These are phyloP conservation scores for Pythium folliculosum DNA, from an alignment of 352 stramenopile genomes.

Conservation along the genomic window DNA sequence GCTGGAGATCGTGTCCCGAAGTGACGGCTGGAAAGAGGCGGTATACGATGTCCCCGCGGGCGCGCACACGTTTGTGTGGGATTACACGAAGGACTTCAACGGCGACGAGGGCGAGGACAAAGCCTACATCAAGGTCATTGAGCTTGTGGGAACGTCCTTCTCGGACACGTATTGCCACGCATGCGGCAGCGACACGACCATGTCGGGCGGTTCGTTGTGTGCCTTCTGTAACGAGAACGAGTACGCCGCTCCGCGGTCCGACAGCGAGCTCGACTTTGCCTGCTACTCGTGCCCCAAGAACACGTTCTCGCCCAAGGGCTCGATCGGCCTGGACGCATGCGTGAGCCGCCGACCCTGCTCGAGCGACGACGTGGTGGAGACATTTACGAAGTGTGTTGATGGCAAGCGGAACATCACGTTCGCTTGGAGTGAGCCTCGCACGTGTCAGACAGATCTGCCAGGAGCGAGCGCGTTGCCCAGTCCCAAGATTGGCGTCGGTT, in stretches of 20 bases:
- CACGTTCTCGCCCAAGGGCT: constrained; percentile 69
- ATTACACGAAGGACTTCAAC: constrained; percentile 81
- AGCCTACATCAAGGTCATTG: constrained; percentile 76
- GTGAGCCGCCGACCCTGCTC: constrained; percentile 64
- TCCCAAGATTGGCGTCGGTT: constrained; percentile 40
- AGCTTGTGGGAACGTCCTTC: constrained; percentile 78
- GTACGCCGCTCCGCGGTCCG: constrained; percentile 66
- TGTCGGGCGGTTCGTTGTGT: constrained; percentile 72
- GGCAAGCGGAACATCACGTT: constrained; percentile 63
- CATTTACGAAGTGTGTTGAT: constrained; percentile 55
- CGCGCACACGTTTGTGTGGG: constrained; percentile 74
- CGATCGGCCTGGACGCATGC: constrained; percentile 69
- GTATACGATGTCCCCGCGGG: constrained; percentile 55
- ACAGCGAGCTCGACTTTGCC: constrained; percentile 76
- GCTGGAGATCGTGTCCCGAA: constrained; percentile 56
- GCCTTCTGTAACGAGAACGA: constrained; percentile 79
- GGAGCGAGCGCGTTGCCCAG: constrained; percentile 47
- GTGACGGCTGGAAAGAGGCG: constrained; percentile 70
- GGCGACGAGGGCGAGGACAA: constrained; percentile 71
- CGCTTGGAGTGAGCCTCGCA: constrained; percentile 66
- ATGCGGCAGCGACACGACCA: constrained; percentile 79
- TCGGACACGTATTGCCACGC: constrained; percentile 73
- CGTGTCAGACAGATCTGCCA: constrained; percentile 52
- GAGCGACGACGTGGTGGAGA: constrained; percentile 60
- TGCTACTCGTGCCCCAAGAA: constrained; percentile 69